Evolutionary conservation across 768 basidiomycete species (phyloP).

Genomic region (Phanerochaete sordida): DNA sequence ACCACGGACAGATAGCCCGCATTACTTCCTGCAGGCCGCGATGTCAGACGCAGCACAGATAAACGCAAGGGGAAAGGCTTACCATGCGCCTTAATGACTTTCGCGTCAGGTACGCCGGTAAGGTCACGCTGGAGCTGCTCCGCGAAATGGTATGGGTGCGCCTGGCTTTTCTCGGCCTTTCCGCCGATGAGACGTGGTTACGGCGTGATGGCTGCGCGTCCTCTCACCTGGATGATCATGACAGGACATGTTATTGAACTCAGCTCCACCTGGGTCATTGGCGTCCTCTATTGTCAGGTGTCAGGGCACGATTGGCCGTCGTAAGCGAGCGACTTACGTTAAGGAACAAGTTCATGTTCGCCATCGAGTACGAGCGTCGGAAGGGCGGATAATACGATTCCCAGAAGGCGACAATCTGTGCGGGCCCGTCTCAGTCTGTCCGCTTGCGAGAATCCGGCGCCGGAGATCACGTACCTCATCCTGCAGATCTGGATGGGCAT

Average conservation of each 20-base stretch:
- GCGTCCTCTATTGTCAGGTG: conserved; percentile 43
- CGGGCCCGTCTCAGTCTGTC: neutral
- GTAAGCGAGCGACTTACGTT: conserved; percentile 45
- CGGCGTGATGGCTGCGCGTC: neutral
- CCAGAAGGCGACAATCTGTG: conserved; percentile 66
- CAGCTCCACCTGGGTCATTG: conserved; percentile 44
- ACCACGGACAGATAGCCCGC: conserved; percentile 51
- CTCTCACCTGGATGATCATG: conserved; percentile 61
- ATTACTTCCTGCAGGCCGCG: conserved; percentile 14
- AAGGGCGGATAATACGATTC: conserved; percentile 51
- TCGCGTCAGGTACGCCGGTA: conserved; percentile 42
- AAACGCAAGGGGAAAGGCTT: conserved; percentile 1
- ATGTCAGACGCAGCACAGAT: neutral
- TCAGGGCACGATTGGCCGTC: neutral
- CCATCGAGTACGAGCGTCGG: conserved; percentile 47
- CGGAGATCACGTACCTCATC: conserved; percentile 51
- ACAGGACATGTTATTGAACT: conserved; percentile 59
- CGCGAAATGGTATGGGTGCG: conserved; percentile 53
- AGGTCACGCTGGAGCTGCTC: conserved; percentile 49
- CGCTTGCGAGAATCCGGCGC: neutral
- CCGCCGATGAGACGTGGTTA: neutral
- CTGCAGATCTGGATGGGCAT: conserved; percentile 50
- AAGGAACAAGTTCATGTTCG: conserved; percentile 52
- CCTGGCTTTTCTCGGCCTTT: conserved; percentile 59
- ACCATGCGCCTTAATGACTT: conserved; percentile 65